phyloP scores from a whole-genome alignment of 1,139 yeast species.

The Casaregolazyma suthepensis region DNA sequence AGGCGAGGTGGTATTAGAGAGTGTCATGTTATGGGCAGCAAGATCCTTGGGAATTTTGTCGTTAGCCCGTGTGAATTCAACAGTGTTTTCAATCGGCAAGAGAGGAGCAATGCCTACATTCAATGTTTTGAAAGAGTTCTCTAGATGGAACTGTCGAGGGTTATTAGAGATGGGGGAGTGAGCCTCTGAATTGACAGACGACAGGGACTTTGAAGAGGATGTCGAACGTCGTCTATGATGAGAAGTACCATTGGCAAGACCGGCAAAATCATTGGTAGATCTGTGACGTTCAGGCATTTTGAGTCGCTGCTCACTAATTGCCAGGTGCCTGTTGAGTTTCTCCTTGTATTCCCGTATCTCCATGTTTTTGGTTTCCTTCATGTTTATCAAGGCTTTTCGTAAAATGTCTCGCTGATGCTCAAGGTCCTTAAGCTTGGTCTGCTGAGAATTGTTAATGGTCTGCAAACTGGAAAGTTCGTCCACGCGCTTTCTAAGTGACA shows the following conservation, averaged over 20 bases:
- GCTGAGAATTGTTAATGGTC: conserved; percentile 8
- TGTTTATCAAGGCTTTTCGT: conserved; percentile 43
- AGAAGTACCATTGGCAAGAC: background rate
- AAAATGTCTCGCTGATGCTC: conserved; percentile 54
- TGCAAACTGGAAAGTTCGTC: conserved; percentile 15
- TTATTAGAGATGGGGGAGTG: background rate
- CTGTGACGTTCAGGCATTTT: background rate
- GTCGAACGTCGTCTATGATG: background rate
- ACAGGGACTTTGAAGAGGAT: conserved; percentile 2
- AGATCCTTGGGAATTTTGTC: background rate
- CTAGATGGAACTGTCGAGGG: background rate
- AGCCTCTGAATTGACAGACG: background rate
- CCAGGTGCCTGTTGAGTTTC: conserved; percentile 12
- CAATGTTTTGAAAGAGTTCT: conserved; percentile 1
- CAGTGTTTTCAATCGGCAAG: conserved; percentile 16
- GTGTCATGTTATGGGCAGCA: background rate
- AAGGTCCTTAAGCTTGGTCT: conserved; percentile 29
- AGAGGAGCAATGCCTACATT: conserved; percentile 16
- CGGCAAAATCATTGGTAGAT: background rate
- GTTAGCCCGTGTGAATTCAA: conserved; percentile 1
- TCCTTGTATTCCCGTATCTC: conserved; percentile 33
- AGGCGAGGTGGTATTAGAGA: background rate
- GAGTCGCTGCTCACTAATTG: background rate
- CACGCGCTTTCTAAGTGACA: conserved; percentile 23
- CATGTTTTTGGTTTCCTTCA: conserved; percentile 34